Percentiles rank a stretch among this genome's conserved stretches.
phyloP scores from a whole-genome alignment of 768 basidiomycete genomes.

The Paxillus rubicundulus region DNA sequence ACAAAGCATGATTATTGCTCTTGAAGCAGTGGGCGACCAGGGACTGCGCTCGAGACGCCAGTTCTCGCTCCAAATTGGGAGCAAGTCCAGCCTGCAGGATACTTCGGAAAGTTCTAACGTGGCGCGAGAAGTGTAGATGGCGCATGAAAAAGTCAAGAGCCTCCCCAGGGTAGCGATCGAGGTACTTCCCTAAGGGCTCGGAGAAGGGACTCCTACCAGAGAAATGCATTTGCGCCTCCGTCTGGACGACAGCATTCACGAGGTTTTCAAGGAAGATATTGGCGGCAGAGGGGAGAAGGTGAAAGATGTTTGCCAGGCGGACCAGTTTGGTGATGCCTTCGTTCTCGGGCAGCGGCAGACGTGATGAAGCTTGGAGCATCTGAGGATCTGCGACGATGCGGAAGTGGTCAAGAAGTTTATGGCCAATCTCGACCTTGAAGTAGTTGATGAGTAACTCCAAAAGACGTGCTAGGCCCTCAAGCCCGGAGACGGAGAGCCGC shows the following conservation, averaged over 20 bases:
- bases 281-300: constrained; percentile 89
- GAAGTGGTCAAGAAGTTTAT: constrained; percentile 96
- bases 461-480: constrained; percentile 91
- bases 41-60: constrained; percentile 54
- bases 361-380: constrained; percentile 75
- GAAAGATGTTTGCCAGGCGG: constrained; percentile 95
- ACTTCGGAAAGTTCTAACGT: constrained; percentile 80
- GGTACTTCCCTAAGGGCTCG: constrained; percentile 84
- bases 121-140: constrained; percentile 72
- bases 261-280: constrained; percentile 88
- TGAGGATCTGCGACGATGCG: constrained; percentile 87
- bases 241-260: constrained; percentile 86
- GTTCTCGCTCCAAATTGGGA: constrained; percentile 66
- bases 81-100: constrained; percentile 80
- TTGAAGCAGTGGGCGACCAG: constrained; percentile 53
- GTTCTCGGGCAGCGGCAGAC: constrained; percentile 79
- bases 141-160: constrained; percentile 83
- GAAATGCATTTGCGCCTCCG: constrained; percentile 89
- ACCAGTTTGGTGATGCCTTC: constrained; percentile 92
- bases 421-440: constrained; percentile 99
- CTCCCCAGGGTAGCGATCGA: constrained; percentile 86
- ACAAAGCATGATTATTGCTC: constrained; percentile 45
- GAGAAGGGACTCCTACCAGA: constrained; percentile 90
- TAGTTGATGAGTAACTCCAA: constrained; percentile 95
- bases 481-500: constrained; percentile 83